Evolutionary conservation across 768 basidiomycete species (phyloP), one percentile per base, ranked within the genome.

Genomic region (Floccularia luteovirens): DNA sequence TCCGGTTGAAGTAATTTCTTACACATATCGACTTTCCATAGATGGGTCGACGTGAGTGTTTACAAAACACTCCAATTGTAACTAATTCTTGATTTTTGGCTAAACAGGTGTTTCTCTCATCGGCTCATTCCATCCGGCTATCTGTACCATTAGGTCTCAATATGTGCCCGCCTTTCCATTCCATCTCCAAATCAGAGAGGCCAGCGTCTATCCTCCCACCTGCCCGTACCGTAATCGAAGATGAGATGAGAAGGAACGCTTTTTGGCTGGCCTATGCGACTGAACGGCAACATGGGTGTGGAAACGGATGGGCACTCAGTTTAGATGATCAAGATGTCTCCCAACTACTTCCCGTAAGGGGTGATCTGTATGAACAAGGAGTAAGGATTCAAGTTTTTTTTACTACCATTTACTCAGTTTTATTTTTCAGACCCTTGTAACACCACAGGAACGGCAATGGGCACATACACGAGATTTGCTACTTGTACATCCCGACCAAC

Each of bases 311-410:
- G 76, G 77, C 84, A 0, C 63, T 77, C 43, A 70, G 69, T 43
- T 60, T 88, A 7, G 86, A 88, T 46, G 85, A 89, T 52, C 69
- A 77, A 44, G 84, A 86, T 49, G 67, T 89, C 14, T 77, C 77
- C 16, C 84, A 87, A 43, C 56, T 84, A 14, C 65, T 88, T 19
- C 83, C 85, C 1, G 64, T 82, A 12, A 69, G 75, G 30, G 69
- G 68, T 5, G 73, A 77, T 25, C 66, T 75, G 23, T 82, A 79
- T 48, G 68, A 80, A 42, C 61, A 67, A 48, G 82, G 82, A 40
- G 82, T 82, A 52, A 48, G 75, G n/a, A n/a, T 53, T 8, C 28
- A 6, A 12, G 6, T 38, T 20, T 11, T 30, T 25, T 32, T 42
- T 41, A 20, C 24, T 19, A 24, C 28, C 3, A 22, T 47, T 24